Percentiles rank a stretch among this genome's conserved stretches.
Conservation (phyloP, 2,329 filamentous ascomycete species). For the Stemphylium lycopersici region DNA sequence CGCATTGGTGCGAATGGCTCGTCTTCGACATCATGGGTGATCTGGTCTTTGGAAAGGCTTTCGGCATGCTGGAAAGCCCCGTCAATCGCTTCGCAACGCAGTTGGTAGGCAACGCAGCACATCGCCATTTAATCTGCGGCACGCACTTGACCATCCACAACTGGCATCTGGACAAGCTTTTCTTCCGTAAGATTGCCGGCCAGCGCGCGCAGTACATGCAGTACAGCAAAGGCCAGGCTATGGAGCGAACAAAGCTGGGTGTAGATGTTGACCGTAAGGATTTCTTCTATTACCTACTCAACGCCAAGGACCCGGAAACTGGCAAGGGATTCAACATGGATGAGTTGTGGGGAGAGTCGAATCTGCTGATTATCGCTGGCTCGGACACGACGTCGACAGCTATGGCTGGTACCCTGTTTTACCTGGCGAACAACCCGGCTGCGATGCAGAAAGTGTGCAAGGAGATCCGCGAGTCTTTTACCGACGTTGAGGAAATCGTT, state of each 20-base stretch:
- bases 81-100: conserved; percentile 51
- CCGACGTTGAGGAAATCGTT: conserved; percentile 48
- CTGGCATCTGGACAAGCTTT: conserved; percentile 52
- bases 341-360: conserved; percentile 58
- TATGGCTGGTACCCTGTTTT: conserved; percentile 52
- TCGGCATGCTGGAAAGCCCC: conserved; percentile 51
- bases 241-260: conserved; percentile 51
- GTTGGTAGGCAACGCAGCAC: conserved; percentile 52
- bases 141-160: conserved; percentile 53
- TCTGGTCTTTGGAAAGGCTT: conserved; percentile 53
- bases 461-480: conserved; percentile 44
- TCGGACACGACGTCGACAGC: conserved; percentile 55
- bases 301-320: conserved; percentile 56
- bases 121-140: conserved; percentile 54
- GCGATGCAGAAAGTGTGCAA: conserved; percentile 41
- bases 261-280: conserved; percentile 52
- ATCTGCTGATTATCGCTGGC: conserved; percentile 57
- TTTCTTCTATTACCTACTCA: conserved; percentile 56
- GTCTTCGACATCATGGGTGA: conserved; percentile 61
- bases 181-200: conserved; percentile 53
- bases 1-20: conserved; percentile 53
- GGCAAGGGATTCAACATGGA: conserved; percentile 52
- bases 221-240: conserved; percentile 52
- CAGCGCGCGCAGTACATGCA: conserved; percentile 51
- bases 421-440: conserved; percentile 50